Evolutionary conservation across 345 rosid genomes (phyloP).

Genomic region (thale cress (Arabidopsis thaliana)): TAIR10.1 NC_003074.8:13234501-13235000

Average conservation of each 20-base stretch:
- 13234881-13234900: conserved; percentile 51
- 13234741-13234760: conserved; percentile 58
- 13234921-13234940: conserved; percentile 64
- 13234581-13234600: conserved; percentile 57
- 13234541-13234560: conserved; percentile 45
- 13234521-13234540: conserved; percentile 60
- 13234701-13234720: conserved; percentile 72
- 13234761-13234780: not conserved
- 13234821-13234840: conserved; percentile 29
- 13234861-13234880: conserved; percentile 61
- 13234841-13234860: conserved; percentile 45
- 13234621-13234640: conserved; percentile 55
- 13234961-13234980: conserved; percentile 71
- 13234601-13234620: conserved; percentile 66
- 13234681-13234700: conserved; percentile 62
- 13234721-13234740: conserved; percentile 70
- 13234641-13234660: conserved; percentile 60
- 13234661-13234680: conserved; percentile 59
- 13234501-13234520: conserved; percentile 70
- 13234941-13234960: conserved; percentile 65
- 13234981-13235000: conserved; percentile 66
- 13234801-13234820: not conserved
- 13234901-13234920: conserved; percentile 54
- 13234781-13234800: not conserved
- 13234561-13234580: conserved; percentile 52